A percentile compares a stretch with the other conserved stretches of the same genome.
Conservation (phyloP, 2,329 filamentous ascomycete genomes). For the Chaetothyriales sp. region DNA sequence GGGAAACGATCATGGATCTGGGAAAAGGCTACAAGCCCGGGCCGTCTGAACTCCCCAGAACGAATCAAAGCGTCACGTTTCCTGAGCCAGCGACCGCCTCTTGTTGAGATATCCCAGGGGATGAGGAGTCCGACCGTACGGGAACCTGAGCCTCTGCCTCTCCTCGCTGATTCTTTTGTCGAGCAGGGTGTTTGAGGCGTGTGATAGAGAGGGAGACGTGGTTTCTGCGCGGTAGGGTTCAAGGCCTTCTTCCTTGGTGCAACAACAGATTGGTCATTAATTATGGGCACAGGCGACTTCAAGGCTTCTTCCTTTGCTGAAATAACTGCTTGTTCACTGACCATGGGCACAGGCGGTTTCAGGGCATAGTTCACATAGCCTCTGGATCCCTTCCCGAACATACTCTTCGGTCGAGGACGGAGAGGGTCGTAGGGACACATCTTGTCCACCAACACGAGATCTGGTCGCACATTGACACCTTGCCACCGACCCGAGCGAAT, state of each 20-base stretch:
- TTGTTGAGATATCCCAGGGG: conserved; percentile 7
- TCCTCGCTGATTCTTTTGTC: neutral
- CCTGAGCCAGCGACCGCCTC: conserved; percentile 10
- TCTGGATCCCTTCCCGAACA: neutral
- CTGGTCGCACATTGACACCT: neutral
- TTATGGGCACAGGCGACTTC: neutral
- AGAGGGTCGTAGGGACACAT: conserved; percentile 10
- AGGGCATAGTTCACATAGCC: neutral
- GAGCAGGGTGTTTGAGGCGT: neutral
- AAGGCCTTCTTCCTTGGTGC: neutral
- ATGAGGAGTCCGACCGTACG: conserved; percentile 1
- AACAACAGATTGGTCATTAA: too few relatives aligned
- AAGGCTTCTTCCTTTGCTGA: too few relatives aligned
- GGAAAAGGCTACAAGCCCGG: neutral
- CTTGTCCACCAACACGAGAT: conserved; percentile 6
- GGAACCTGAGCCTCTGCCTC: neutral
- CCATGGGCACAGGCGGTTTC: neutral
- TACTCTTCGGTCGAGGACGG: neutral
- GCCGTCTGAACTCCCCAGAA: conserved; percentile 3
- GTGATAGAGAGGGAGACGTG: neutral
- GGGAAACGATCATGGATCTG: conserved; percentile 7
- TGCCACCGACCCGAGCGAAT: conserved; percentile 3
- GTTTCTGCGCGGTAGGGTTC: neutral
- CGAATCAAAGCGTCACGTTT: conserved; percentile 8
- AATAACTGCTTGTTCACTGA: too few relatives aligned